Base-by-base conservation (phyloP, 345 rosid genomes). In the Rubroshorea leprosula region DNA sequence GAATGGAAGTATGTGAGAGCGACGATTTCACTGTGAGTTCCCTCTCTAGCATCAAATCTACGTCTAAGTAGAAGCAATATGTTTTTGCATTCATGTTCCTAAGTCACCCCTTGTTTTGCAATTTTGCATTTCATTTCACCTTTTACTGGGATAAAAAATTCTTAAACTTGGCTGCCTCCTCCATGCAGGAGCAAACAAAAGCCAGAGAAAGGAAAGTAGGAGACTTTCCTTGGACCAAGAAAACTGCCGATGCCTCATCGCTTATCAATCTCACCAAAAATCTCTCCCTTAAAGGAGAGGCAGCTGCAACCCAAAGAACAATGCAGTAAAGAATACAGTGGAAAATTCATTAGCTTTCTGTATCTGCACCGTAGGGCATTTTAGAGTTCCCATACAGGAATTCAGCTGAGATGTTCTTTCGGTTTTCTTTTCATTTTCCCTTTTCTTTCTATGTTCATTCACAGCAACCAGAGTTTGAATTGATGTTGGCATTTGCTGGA, bases 231-330 rank as follows among this genome's bases (percentile, higher is more conserved):
- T 63, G 72, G 65, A 57, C 47, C 27, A 70, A 57, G 58, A 67
- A 68, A 31, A 56, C 49, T 55, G 59, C 62, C 31, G 61, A 61
- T 67, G 61, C 73, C 19, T 25, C 71, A 5, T 71, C 84, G 54
- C 75, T 84, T 8, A 54, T 78, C 53, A 69, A 75, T 59, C 78
- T 61, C 26, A 77, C 91, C 3, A 76, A 70, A 67, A 82, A 82
- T 57, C 89, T 87, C 60, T 74, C 79, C 43, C 74, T 87, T 27
- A 70, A 61, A 41, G 31, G 31, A 27, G 58, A n/a, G n/a, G n/a
- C n/a, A n/a, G 68, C 60, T 60, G 51, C 77, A 51, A 45, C 7
- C 53, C 29, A 38, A 74, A 64, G 72, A 67, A 38, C 9, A 50
- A 44, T 47, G 16, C 54, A 39, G 19, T 67, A 50, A 80, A 69